phyloP scores from a whole-genome alignment of 164 flowering plant genomes.

The Nelumbo lutea region DNA sequence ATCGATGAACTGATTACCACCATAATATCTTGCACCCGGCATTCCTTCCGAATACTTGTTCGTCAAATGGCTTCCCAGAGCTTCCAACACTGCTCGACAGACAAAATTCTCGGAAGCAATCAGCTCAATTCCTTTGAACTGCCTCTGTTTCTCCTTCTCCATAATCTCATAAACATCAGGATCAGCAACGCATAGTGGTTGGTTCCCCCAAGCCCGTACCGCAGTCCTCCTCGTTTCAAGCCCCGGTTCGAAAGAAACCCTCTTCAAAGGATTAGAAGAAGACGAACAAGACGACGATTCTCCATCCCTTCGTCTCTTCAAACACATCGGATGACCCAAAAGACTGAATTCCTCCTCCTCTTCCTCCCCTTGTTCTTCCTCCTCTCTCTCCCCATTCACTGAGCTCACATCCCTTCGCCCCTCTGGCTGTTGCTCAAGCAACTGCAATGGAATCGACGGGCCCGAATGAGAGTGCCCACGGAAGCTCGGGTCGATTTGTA shows the following conservation, averaged over 20 bases:
- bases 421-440: conserved; percentile 35
- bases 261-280: conserved; percentile 12
- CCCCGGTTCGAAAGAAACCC: conserved; percentile 16
- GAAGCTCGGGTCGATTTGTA: conserved; percentile 35
- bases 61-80: conserved; percentile 67
- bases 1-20: conserved; percentile 78
- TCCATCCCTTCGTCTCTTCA: conserved; percentile 43
- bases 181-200: conserved; percentile 46
- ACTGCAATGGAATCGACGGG: conserved; percentile 35
- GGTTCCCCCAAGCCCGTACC: conserved; percentile 54
- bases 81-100: conserved; percentile 69
- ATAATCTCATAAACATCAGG: conserved; percentile 56
- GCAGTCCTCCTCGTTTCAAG: conserved; percentile 36
- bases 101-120: conserved; percentile 81
- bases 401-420: conserved; percentile 15
- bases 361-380: conserved; percentile 21
- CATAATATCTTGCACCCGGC: conserved; percentile 72
- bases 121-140: conserved; percentile 60
- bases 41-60: conserved; percentile 81
- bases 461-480: conserved; percentile 19
- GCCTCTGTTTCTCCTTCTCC: conserved; percentile 68
- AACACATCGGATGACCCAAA: conserved; percentile 60
- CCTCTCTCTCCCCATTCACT: conserved; percentile 3
- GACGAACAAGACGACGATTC: conserved; percentile 20
- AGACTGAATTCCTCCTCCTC: conserved; percentile 54